Conservation (phyloP, 2,329 filamentous ascomycete genomes). For the Fusarium duplospermum region DNA sequence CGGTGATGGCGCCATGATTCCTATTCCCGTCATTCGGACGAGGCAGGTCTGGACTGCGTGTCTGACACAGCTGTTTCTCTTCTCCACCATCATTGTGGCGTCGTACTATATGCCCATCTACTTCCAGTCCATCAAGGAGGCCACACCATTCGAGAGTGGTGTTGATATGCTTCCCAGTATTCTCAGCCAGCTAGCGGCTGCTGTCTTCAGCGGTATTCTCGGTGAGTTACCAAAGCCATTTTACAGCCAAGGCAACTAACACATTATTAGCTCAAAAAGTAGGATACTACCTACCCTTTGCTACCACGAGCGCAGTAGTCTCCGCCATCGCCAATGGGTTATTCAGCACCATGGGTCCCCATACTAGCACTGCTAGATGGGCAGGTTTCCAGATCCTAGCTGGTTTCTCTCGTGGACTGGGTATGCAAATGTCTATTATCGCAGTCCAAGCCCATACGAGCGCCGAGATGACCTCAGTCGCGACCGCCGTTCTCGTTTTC, state of each 20-base stretch:
- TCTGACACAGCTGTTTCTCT: slow-evolving; percentile 56
- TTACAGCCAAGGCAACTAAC: background rate
- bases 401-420: slow-evolving; percentile 58
- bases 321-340: slow-evolving; percentile 53
- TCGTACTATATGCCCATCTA: slow-evolving; percentile 63
- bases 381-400: slow-evolving; percentile 56
- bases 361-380: slow-evolving; percentile 53
- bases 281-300: slow-evolving; percentile 59
- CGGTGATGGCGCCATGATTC: slow-evolving; percentile 63
- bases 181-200: slow-evolving; percentile 40
- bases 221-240: slow-evolving; percentile 16
- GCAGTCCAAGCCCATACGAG: slow-evolving; percentile 45
- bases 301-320: slow-evolving; percentile 49
- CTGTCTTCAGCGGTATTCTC: slow-evolving; percentile 37
- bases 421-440: slow-evolving; percentile 55
- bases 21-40: slow-evolving; percentile 56
- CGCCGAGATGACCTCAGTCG: slow-evolving; percentile 42
- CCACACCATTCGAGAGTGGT: slow-evolving; percentile 44
- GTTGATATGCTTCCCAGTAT: slow-evolving; percentile 46
- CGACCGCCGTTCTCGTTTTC: slow-evolving; percentile 43
- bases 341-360: slow-evolving; percentile 53
- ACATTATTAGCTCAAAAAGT: slow-evolving; percentile 36
- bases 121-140: slow-evolving; percentile 60
- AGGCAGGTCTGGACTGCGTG: slow-evolving; percentile 57
- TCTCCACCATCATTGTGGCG: slow-evolving; percentile 56